Conservation (phyloP, 345 rosid species). For the Ailanthus altissimus region DNA sequence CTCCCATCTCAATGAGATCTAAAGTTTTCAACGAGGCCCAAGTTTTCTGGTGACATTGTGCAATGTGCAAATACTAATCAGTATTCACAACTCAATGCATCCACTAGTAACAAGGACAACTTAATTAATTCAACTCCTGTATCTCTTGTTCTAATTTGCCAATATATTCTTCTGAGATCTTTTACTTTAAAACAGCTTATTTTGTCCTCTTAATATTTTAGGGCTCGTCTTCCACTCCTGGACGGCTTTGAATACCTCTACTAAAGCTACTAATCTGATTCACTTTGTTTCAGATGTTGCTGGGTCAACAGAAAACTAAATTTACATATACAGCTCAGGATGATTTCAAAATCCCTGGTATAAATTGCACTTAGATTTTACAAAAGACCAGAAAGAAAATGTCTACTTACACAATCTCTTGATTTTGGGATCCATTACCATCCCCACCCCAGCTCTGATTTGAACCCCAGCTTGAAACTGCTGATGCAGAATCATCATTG, state of each 20-base stretch:
- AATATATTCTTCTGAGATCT: background rate
- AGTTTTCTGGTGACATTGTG: background rate
- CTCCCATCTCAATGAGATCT: background rate
- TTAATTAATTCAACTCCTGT: too few species aligned
- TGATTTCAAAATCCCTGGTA: background rate
- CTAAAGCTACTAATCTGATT: background rate
- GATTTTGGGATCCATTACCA: constrained; percentile 49
- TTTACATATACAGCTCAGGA: background rate
- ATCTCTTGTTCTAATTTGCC: background rate
- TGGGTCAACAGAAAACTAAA: background rate
- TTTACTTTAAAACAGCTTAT: too few species aligned
- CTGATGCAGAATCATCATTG: constrained; percentile 58
- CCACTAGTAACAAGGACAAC: too few species aligned
- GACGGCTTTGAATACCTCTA: background rate
- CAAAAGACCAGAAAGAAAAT: background rate
- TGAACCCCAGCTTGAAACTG: constrained; percentile 52
- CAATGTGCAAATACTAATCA: background rate
- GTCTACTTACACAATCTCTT: constrained; percentile 52
- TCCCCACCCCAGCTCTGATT: constrained; percentile 50
- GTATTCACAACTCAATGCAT: background rate
- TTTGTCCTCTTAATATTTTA: background rate
- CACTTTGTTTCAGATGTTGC: background rate
- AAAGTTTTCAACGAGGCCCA: background rate
- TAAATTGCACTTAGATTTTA: background rate
- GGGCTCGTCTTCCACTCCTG: background rate